Percentiles rank a stretch among this genome's conserved stretches.
These are phyloP conservation scores for Caryopteris hybrid DNA, from an alignment of 305 asterid species.

Conservation along the genomic window DNA sequence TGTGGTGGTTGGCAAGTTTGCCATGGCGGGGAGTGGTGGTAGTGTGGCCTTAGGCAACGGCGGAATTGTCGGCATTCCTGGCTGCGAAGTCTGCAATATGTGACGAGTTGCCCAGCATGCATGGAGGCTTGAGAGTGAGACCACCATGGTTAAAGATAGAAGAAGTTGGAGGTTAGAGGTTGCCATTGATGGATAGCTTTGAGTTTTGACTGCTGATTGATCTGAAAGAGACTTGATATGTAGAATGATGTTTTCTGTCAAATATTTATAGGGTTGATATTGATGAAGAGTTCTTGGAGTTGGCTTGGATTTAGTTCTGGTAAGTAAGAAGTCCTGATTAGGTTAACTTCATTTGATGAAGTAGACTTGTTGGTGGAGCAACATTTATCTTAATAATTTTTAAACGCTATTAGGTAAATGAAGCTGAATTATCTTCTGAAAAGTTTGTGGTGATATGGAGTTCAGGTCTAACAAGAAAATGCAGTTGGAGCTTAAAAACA, in stretches of 20 bases:
- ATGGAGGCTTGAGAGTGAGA: constrained; percentile 20
- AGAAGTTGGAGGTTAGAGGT: not conserved
- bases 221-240: not conserved
- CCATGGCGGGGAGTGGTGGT: constrained; percentile 25
- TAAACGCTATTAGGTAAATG: too few species aligned
- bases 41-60: constrained; percentile 24
- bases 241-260: not conserved
- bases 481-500: too few species aligned
- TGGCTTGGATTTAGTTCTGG: not conserved
- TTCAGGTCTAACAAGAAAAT: not conserved
- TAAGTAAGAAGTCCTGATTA: constrained; percentile 4
- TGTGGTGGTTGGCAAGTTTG: constrained; percentile 15
- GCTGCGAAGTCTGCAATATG: constrained; percentile 25
- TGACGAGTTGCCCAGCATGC: constrained; percentile 14
- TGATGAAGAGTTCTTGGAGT: not conserved
- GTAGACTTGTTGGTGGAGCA: not conserved
- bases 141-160: constrained; percentile 11
- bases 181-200: constrained; percentile 19
- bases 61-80: constrained; percentile 20
- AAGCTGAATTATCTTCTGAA: constrained; percentile 11
- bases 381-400: too few species aligned
- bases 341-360: constrained; percentile 15
- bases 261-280: constrained; percentile 5
- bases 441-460: not conserved
- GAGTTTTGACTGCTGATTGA: not conserved